Base-by-base conservation (phyloP, 805 yeast genomes). In the Danielia oregonensis region DNA sequence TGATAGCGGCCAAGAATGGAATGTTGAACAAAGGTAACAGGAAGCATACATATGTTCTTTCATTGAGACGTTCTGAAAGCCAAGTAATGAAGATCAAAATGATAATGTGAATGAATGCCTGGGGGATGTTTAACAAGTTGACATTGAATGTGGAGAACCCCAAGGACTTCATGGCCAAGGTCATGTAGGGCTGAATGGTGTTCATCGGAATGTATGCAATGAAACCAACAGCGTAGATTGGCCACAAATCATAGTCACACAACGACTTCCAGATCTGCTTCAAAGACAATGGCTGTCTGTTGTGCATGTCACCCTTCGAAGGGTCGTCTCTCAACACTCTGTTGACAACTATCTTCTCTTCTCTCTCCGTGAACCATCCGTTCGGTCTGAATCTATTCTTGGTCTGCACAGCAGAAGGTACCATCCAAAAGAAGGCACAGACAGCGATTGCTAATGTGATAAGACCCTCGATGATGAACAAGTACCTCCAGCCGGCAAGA, bases 251-350 rank as follows among this genome's bases (percentile, higher is more conserved):
- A 48, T 62, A 74, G 48, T 79, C 84, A 2, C 44, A 27, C 9
- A 76, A 32, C 3, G 76, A 57, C 14, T 56, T 45, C 44, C 58
- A 51, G 12, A 79, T 42, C 52, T 60, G 65, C 29, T 51, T 61
- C 4, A 59, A 42, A 3, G 67, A 52, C 13, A 79, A 51, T 4
- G 79, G 77, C 44, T 74, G 73, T 49, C 82, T 63, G 49, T 79
- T 78, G 49, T 78, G 66, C 83, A 78, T 76, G 41, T 76, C 82
- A 16, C 83, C 82, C 42, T 67, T 67, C 4, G 64, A 48, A 6
- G 85, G 85, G 48, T 79, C 86, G 49, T 79, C 84, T 44, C 83
- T 59, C 33, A 79, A 54, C 2, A 79, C 65, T 40, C 77, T 62
- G 50, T 78, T 78, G 32, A 76, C 82, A 19, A 77, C 59, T 36